phyloP scores from a whole-genome alignment of 1,139 yeast species.

The Yamadazyma conglobata region DNA sequence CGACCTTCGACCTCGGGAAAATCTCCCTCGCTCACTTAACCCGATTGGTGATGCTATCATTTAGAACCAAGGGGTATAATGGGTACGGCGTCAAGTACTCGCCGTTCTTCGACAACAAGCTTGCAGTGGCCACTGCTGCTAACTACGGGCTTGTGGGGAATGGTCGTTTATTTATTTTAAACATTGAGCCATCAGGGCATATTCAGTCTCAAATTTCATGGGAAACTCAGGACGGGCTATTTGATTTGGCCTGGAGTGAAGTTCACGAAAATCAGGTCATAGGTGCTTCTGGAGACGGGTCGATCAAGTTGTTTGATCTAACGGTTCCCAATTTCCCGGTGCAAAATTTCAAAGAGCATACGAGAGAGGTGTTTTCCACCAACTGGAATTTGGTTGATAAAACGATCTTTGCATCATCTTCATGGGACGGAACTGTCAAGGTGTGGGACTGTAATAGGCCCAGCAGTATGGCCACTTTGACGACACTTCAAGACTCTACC shows the following conservation, averaged over 20 bases:
- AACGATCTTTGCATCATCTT: slow-evolving; percentile 64
- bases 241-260: slow-evolving; percentile 90
- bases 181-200: slow-evolving; percentile 63
- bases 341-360: slow-evolving; percentile 74
- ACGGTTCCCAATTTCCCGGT: slow-evolving; percentile 69
- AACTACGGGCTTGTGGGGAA: slow-evolving; percentile 95
- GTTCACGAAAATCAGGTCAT: slow-evolving; percentile 80
- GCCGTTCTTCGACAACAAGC: slow-evolving; percentile 83
- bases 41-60: slow-evolving; percentile 80
- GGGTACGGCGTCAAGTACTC: slow-evolving; percentile 90
- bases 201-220: slow-evolving; percentile 56
- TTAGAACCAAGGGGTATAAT: slow-evolving; percentile 75
- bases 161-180: slow-evolving; percentile 71
- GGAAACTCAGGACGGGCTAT: slow-evolving; percentile 92
- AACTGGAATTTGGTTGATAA: slow-evolving; percentile 87
- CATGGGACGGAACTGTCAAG: slow-evolving; percentile 92
- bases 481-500: slow-evolving; percentile 29
- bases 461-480: slow-evolving; percentile 58
- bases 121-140: slow-evolving; percentile 89
- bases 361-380: slow-evolving; percentile 81
- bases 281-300: slow-evolving; percentile 88
- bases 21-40: no score
- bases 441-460: slow-evolving; percentile 64
- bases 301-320: slow-evolving; percentile 75
- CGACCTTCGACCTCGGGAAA: no score